Evolutionary conservation across 345 rosid species (phyloP), one percentile per base, ranked within the genome.

Genomic region (Gynandropsis gynandra): DNA sequence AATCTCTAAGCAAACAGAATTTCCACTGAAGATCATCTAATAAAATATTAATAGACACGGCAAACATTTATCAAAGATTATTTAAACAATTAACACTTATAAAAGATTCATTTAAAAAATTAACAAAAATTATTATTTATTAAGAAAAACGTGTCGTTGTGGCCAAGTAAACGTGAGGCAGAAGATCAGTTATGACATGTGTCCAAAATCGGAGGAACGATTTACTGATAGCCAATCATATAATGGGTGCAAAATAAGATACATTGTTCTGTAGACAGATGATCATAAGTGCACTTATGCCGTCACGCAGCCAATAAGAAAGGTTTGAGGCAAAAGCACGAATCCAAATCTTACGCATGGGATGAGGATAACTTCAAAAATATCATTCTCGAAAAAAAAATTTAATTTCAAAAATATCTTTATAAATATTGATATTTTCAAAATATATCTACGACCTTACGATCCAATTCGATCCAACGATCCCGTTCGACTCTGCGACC

Each of bases 261-360:
- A 39, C 11, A 16, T 2, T 46, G 53, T 9, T 20, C 13, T 1
- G 13, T 8, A 4, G 14, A 13, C n/a, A 40, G 32, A 31, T 11
- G 44, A 65, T 47, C 46, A 10, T 5, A 11, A 0, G 16, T 10
- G 0, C 0, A 8, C n/a, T 0, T 38, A 16, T 39, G 7, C 44
- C 61, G 65, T 65, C 70, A 65, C 9, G 3, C 54, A 40, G 52
- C 70, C 70, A 65, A 65, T 65, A 43, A 52, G 51, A 53, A 59
- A 29, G 52, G 50, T 29, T 40, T 47, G 4, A 0, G 15, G 12
- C 13, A 13, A 15, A 19, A 39, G 29, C 29, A 17, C 35, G 4
- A 9, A 61, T 9, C 3, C 3, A 10, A 5, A 27, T 24, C 62
- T 12, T 10, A 47, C 54, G 47, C 52, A 42, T 56, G 51, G 8